These are phyloP conservation scores for Phytophthora pisi DNA, from an alignment of 352 stramenopile genomes.

Conservation along the genomic window DNA sequence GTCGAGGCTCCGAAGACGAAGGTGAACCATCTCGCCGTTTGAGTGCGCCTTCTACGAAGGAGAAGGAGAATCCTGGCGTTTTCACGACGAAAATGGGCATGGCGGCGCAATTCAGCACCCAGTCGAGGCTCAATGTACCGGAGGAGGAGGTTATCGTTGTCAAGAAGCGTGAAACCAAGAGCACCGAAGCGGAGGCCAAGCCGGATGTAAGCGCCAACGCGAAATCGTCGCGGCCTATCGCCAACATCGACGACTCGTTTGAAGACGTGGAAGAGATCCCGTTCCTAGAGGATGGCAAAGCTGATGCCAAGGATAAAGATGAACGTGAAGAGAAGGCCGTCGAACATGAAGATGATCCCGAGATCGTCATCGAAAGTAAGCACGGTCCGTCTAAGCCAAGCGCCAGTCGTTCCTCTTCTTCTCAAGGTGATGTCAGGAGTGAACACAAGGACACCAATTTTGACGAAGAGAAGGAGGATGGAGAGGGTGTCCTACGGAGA, in stretches of 20 bases:
- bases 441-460: conserved; percentile 25
- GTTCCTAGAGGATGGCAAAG: conserved; percentile 66
- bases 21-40: conserved; percentile 19
- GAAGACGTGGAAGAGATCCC: conserved; percentile 85
- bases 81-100: conserved; percentile 48
- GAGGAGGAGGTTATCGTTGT: conserved; percentile 78
- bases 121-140: conserved; percentile 51
- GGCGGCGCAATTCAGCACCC: conserved; percentile 63
- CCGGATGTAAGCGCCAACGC: conserved; percentile 15
- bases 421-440: conserved; percentile 23
- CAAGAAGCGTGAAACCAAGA: conserved; percentile 63
- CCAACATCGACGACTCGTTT: conserved; percentile 61
- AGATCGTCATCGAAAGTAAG: conserved; percentile 70
- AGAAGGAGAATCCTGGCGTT: conserved; percentile 23
- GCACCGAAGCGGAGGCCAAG: conserved; percentile 30
- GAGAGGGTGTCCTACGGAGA: conserved; percentile 22
- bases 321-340: conserved; percentile 25
- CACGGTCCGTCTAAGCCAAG: conserved; percentile 35
- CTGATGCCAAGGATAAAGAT: conserved; percentile 42
- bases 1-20: conserved; percentile 34
- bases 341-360: conserved; percentile 50
- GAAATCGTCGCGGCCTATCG: conserved; percentile 19
- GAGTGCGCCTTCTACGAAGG: conserved; percentile 10
- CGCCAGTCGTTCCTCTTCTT: not conserved
- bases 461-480: conserved; percentile 35